phyloP scores from a whole-genome alignment of 257 asterid genomes.

The Scutellaria baicalensis region DNA sequence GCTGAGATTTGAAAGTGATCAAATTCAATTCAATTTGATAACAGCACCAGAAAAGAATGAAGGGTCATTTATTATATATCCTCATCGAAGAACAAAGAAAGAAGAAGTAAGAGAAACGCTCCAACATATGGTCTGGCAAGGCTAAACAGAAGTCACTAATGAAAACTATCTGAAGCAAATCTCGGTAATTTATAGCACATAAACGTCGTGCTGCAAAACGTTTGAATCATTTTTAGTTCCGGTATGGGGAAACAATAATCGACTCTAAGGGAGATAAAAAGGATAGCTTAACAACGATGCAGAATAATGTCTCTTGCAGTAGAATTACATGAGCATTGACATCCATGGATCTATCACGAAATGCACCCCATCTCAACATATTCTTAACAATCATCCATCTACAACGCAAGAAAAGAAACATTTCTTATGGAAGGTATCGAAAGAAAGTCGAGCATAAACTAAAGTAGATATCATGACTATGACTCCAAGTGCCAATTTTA shows the following conservation, averaged over 20 bases:
- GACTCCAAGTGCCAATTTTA: constrained; percentile 5
- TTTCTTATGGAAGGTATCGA: constrained; percentile 17
- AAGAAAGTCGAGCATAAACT: constrained; percentile 11
- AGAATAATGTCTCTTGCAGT: constrained; percentile 11
- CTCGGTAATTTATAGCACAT: not conserved
- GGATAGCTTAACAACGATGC: not conserved
- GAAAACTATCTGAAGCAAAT: not conserved
- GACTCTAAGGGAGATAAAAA: not conserved
- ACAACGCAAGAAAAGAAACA: constrained; percentile 22
- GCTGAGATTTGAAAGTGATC: too few relatives aligned
- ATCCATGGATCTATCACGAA: constrained; percentile 41
- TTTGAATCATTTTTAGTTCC: not conserved
- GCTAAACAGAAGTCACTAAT: not conserved
- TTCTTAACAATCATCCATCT: constrained; percentile 44
- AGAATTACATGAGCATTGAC: constrained; percentile 24
- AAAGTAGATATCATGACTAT: not conserved
- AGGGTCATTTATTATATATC: too few relatives aligned
- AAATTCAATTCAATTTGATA: too few relatives aligned
- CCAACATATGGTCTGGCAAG: not conserved
- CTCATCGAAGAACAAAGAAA: not conserved
- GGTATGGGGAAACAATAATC: not conserved
- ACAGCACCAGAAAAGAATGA: too few relatives aligned
- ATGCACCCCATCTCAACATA: constrained; percentile 40
- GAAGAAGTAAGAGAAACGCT: too few relatives aligned
- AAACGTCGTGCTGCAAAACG: not conserved